Evolutionary conservation across 305 asterid genomes (phyloP).

Genomic region (Euphrasia arctica): DNA sequence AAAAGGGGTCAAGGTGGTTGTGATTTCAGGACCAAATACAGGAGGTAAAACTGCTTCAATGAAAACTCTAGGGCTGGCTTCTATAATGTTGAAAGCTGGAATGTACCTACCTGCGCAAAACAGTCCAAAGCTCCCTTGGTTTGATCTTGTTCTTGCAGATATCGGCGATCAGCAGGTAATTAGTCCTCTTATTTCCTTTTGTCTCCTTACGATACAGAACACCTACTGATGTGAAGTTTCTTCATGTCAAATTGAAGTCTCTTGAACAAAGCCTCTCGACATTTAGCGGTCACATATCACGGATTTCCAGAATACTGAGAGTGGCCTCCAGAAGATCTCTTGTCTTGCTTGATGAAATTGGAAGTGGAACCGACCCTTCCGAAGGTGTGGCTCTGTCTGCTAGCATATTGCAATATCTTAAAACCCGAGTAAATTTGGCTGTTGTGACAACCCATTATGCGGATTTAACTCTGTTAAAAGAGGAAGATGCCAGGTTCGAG

Average conservation of each 20-base stretch:
- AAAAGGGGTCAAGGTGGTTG: constrained; percentile 61
- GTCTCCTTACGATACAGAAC: constrained; percentile 10
- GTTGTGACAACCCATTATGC: constrained; percentile 94
- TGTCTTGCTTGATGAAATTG: constrained; percentile 95
- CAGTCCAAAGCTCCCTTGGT: constrained; percentile 85
- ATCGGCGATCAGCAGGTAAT: constrained; percentile 94
- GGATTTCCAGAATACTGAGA: constrained; percentile 64
- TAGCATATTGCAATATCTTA: constrained; percentile 81
- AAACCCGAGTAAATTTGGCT: constrained; percentile 78
- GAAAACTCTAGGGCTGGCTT: constrained; percentile 85
- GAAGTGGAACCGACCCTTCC: constrained; percentile 98
- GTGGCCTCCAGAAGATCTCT: constrained; percentile 81
- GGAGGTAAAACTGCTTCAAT: constrained; percentile 99
- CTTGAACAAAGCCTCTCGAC: constrained; percentile 94
- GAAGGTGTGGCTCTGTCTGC: constrained; percentile 95
- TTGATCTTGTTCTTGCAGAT: constrained; percentile 92
- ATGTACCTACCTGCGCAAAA: constrained; percentile 79
- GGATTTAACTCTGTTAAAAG: constrained; percentile 82
- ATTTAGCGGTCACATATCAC: constrained; percentile 92
- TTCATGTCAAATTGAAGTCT: constrained; percentile 54
- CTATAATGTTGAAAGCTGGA: constrained; percentile 91
- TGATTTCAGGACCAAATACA: constrained; percentile 94
- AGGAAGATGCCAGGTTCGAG: constrained; percentile 71
- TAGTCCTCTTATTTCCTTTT: constrained; percentile 29
- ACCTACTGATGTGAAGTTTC: constrained; percentile 30